Base-by-base conservation (phyloP, 169 alveolate species). In the Besnoitia besnoiti region DNA sequence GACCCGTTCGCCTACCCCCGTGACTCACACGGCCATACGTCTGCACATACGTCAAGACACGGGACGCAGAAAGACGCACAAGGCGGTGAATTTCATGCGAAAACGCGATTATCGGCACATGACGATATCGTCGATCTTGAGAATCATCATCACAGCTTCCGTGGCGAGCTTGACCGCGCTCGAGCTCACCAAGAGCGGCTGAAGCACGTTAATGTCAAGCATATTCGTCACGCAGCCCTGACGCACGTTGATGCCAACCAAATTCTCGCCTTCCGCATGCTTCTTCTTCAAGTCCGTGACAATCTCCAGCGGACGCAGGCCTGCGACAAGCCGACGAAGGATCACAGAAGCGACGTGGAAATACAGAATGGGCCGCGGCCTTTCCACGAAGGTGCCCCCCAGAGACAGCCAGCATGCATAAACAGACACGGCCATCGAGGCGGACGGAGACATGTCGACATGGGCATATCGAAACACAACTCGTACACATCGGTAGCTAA, bases 91-190 rank as follows among this genome's bases (percentile, higher is more conserved):
- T n/a, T n/a, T n/a, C n/a, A n/a, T n/a, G n/a, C 67, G 24, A n/a
- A 55, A 55, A 55, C 12, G 67, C 16, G n/a, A 73, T 77, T 27
- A 85, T 30, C 91, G 55, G 85, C 91, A 87, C 73, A 87, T 47
- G 62, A 99, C 99, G 76, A 99, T 98, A 94, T 99, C 99, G 96
- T 99, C 99, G 90, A 99, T 99, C 95, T 99, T 99, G 75, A 99
- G 96, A 73, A 99, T 98, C 99, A 99, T 98, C 98, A 99, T 97
- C 35, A 99, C 99, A 55, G 99, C 98, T 95, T 99, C 99, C 42
- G 99, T 98, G 19, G 99, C 99, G 73, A 98, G 96, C 85, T 97
- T 98, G 75, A 99, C 97, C 16, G 99, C 99, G 75, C 99, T 97
- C 85, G 96, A 96, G n/a, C 99, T 98, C 62, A 99, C 99, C 92